These are phyloP conservation scores for Aspergillus fijiensis DNA, from an alignment of 2,329 filamentous ascomycete genomes.

Conservation along the genomic window DNA sequence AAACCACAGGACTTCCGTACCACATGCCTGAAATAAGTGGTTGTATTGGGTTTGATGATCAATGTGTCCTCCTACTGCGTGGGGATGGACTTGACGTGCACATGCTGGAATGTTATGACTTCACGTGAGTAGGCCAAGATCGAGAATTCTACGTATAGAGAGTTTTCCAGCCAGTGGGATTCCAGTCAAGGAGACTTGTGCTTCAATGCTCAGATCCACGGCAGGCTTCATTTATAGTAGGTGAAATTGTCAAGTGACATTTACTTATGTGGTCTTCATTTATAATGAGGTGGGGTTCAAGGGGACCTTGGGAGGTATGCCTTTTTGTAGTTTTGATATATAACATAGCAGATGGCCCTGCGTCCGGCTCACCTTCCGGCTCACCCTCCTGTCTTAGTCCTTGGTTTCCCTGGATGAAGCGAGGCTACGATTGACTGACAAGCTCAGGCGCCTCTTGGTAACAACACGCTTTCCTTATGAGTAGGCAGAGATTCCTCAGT, in stretches of 20 bases:
- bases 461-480: background rate
- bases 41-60: constrained; percentile 87
- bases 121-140: constrained; percentile 55
- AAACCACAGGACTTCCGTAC: constrained; percentile 33
- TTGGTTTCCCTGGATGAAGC: background rate
- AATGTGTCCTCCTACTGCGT: constrained; percentile 83
- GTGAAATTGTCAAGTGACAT: too few species aligned
- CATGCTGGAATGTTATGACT: constrained; percentile 81
- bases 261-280: too few species aligned
- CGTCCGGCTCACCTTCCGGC: background rate
- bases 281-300: background rate
- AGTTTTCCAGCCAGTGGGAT: background rate
- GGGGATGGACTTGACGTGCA: constrained; percentile 68
- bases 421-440: background rate
- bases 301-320: constrained; percentile 4
- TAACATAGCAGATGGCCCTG: background rate
- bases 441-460: background rate
- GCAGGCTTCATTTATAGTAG: too few species aligned
- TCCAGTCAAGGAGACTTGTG: background rate
- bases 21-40: constrained; percentile 50
- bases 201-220: background rate
- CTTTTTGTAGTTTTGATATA: background rate
- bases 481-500: background rate
- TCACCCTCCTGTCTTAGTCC: background rate
- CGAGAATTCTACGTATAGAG: background rate